These are phyloP conservation scores for Eimeria brunetti DNA, from an alignment of 169 alveolate genomes.

Conservation along the genomic window DNA sequence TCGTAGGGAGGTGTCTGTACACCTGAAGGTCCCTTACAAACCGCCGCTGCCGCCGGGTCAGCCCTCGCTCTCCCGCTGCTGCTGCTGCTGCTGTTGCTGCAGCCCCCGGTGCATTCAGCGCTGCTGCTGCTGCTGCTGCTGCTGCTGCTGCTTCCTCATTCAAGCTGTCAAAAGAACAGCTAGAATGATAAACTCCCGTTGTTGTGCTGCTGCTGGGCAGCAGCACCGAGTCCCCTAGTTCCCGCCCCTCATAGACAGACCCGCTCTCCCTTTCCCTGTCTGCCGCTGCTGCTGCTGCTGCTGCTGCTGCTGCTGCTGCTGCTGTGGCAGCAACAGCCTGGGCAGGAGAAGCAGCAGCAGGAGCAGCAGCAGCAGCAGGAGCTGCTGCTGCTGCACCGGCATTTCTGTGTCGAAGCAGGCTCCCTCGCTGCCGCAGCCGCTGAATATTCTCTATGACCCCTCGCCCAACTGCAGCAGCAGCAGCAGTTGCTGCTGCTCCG, in stretches of 20 bases:
- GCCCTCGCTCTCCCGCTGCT: too few relatives aligned
- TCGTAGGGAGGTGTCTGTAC: not conserved
- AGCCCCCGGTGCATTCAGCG: too few relatives aligned
- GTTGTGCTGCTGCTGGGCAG: slow-evolving; percentile 12
- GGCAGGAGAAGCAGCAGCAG: too few relatives aligned
- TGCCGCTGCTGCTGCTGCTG: slow-evolving; percentile 11
- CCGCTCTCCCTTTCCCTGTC: not conserved
- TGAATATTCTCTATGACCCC: slow-evolving; percentile 1
- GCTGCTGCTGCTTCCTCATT: not conserved
- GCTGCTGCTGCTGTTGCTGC: too few relatives aligned
- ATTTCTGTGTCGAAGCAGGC: not conserved
- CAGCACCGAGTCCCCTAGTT: not conserved
- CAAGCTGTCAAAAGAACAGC: not conserved
- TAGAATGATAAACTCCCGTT: not conserved
- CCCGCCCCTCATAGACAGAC: not conserved
- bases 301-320: not conserved
- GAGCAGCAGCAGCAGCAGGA: too few relatives aligned
- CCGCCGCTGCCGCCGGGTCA: slow-evolving; percentile 9
- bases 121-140: too few relatives aligned
- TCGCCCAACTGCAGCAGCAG: slow-evolving; percentile 15
- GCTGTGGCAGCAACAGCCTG: too few relatives aligned
- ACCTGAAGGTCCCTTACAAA: slow-evolving; percentile 14
- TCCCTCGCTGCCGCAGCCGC: slow-evolving; percentile 30
- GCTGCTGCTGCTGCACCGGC: slow-evolving; percentile 20
- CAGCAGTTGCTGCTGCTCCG: not conserved